Conservation (phyloP, 768 basidiomycete species). For the Filobasidium floriforme region DNA sequence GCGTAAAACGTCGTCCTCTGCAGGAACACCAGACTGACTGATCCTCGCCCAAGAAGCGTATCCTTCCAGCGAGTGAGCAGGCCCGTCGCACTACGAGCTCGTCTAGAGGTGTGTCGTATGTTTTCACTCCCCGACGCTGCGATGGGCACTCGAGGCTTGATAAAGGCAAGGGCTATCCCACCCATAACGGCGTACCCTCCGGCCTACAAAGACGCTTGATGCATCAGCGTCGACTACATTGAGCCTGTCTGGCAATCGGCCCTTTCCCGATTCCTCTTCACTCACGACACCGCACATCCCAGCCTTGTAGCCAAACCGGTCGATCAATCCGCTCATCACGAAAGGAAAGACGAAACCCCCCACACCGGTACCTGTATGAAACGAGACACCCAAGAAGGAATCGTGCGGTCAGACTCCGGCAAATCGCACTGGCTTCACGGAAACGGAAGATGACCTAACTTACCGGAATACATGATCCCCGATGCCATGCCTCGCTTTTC, state of each 20-base stretch:
- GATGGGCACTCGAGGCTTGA: conserved; percentile 34
- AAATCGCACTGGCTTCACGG: too few species aligned
- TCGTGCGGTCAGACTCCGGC: too few species aligned
- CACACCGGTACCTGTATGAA: conserved; percentile 12
- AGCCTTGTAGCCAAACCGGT: conserved; percentile 34
- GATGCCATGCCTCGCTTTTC: conserved; percentile 32
- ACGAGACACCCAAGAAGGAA: conserved; percentile 26
- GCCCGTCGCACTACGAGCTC: too few species aligned
- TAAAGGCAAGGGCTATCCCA: conserved; percentile 25
- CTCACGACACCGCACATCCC: conserved; percentile 34
- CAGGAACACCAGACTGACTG: conserved; percentile 14
- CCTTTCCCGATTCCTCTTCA: background rate
- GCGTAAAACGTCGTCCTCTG: conserved; percentile 25
- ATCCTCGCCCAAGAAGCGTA: conserved; percentile 1
- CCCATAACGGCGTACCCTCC: conserved; percentile 28
- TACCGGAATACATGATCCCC: conserved; percentile 37
- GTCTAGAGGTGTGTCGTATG: background rate
- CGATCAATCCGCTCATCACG: conserved; percentile 31
- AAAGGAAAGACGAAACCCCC: conserved; percentile 40
- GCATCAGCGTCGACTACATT: background rate
- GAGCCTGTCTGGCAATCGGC: background rate
- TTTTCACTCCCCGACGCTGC: background rate
- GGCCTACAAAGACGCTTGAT: conserved; percentile 16
- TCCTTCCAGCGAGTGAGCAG: too few species aligned
- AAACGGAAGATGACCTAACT: too few species aligned